phyloP scores from a whole-genome alignment of 1,139 yeast genomes.

The Lodderomyces oxycetoniae region DNA sequence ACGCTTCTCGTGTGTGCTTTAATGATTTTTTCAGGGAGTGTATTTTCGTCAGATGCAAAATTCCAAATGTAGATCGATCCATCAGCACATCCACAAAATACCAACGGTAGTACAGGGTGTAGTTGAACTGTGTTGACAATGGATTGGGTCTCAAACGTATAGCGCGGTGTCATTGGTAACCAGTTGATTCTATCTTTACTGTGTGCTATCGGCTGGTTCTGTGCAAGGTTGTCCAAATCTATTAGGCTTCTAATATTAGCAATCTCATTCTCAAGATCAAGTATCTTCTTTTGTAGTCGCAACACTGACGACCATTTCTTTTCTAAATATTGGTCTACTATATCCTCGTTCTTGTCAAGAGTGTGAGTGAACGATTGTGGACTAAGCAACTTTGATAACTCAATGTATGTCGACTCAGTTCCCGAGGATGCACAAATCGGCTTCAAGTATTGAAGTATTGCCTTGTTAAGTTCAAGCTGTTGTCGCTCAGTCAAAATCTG shows the following conservation, averaged over 20 bases:
- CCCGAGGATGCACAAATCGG: slow-evolving; percentile 21
- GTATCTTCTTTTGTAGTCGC: slow-evolving; percentile 68
- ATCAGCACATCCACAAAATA: slow-evolving; percentile 68
- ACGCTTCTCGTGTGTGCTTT: slow-evolving; percentile 77
- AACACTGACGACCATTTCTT: slow-evolving; percentile 89
- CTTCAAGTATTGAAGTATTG: slow-evolving; percentile 51
- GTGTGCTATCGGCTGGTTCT: slow-evolving; percentile 7
- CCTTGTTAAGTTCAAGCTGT: slow-evolving; percentile 49
- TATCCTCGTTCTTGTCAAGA: slow-evolving; percentile 11
- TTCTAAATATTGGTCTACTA: slow-evolving; percentile 55
- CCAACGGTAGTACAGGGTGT: slow-evolving; percentile 67
- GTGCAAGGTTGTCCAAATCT: slow-evolving; percentile 25
- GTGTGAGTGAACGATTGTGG: slow-evolving; percentile 10
- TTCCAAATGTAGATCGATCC: slow-evolving; percentile 79
- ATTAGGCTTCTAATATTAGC: slow-evolving; percentile 37
- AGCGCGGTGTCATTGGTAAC: slow-evolving; percentile 61
- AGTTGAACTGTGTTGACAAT: slow-evolving; percentile 61
- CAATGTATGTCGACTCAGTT: slow-evolving; percentile 9
- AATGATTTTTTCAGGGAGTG: slow-evolving; percentile 61
- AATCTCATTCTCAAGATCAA: slow-evolving; percentile 51
- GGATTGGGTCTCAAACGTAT: slow-evolving; percentile 48
- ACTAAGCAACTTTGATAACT: slow-evolving; percentile 15
- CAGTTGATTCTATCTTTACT: slow-evolving; percentile 49
- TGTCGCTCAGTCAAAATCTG: slow-evolving; percentile 47
- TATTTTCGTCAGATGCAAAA: slow-evolving; percentile 47